Percentiles rank a stretch among this genome's conserved stretches.
These are phyloP conservation scores for Penicillium vulpinum DNA, from an alignment of 2,329 filamentous ascomycete species.

Conservation along the genomic window DNA sequence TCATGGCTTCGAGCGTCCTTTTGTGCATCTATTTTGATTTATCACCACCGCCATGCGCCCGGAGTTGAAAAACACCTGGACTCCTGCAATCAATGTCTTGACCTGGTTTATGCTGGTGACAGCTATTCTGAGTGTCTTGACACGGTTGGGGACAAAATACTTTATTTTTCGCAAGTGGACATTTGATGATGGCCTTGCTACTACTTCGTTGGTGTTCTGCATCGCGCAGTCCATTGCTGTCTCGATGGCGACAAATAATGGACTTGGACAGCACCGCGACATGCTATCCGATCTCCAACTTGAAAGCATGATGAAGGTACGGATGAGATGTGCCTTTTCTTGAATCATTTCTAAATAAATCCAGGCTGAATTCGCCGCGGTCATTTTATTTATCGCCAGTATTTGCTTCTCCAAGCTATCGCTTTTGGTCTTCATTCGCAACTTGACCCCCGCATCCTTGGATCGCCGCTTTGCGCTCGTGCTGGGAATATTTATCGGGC, in stretches of 20 bases:
- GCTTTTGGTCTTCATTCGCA: constrained; percentile 25
- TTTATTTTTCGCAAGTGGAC: constrained; percentile 26
- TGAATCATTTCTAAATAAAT: neutral
- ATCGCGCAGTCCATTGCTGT: constrained; percentile 24
- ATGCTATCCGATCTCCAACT: constrained; percentile 10
- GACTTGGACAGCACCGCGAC: constrained; percentile 23
- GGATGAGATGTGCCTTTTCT: neutral
- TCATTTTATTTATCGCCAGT: constrained; percentile 24
- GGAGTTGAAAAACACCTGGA: constrained; percentile 14
- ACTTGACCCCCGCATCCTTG: constrained; percentile 20
- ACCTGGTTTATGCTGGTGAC: constrained; percentile 32
- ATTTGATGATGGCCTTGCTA: constrained; percentile 24
- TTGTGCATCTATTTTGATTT: neutral
- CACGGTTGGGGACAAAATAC: constrained; percentile 27
- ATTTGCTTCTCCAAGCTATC: constrained; percentile 29
- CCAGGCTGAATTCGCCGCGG: constrained; percentile 26
- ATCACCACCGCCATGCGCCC: constrained; percentile 2
- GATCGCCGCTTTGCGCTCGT: constrained; percentile 19
- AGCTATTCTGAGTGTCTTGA: constrained; percentile 24
- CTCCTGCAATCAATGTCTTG: constrained; percentile 26
- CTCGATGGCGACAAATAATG: constrained; percentile 24
- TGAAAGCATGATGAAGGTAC: constrained; percentile 23
- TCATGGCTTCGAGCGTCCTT: neutral
- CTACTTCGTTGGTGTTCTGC: constrained; percentile 20
- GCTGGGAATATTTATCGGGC: constrained; percentile 11